Conservation (phyloP, 345 rosid species). For the Tarenaya hassleriana region DNA sequence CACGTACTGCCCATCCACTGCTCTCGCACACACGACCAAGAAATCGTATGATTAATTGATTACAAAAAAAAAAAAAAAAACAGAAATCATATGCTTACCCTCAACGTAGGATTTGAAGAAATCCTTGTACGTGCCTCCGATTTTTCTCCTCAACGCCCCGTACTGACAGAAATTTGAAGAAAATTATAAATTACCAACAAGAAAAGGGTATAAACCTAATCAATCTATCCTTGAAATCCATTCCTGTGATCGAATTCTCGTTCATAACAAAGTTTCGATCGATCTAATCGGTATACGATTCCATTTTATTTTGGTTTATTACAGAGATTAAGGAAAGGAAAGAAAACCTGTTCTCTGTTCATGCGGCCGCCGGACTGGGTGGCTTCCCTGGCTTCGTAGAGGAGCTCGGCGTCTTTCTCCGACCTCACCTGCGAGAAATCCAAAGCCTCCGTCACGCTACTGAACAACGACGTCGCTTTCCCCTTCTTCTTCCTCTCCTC, state of each 20-base stretch:
- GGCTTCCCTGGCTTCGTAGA: conserved; percentile 61
- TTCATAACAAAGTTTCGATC: too few species aligned
- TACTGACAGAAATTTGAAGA: conserved; percentile 45
- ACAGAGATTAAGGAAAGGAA: neutral
- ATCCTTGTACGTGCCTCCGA: conserved; percentile 90
- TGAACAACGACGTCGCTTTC: conserved; percentile 58
- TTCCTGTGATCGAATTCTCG: too few species aligned
- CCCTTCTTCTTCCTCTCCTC: conserved; percentile 31
- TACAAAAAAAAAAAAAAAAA: too few species aligned
- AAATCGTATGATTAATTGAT: too few species aligned
- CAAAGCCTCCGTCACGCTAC: conserved; percentile 63
- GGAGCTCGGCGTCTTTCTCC: conserved; percentile 67
- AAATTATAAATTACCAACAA: conserved; percentile 1
- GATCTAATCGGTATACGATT: neutral
- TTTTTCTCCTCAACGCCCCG: conserved; percentile 88
- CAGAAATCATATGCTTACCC: conserved; percentile 38
- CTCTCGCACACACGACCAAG: too few species aligned
- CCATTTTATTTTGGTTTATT: neutral
- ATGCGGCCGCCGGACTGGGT: conserved; percentile 64
- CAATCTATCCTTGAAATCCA: too few species aligned
- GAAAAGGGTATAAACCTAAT: too few species aligned
- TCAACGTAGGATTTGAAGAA: conserved; percentile 87
- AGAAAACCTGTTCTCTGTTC: conserved; percentile 59
- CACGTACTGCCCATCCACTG: conserved; percentile 69
- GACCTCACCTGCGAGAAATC: conserved; percentile 83